Percentiles rank a stretch among this genome's conserved stretches.
These are phyloP conservation scores for Akanthomyces muscarius DNA, from an alignment of 2,329 filamentous ascomycete species.

Conservation along the genomic window DNA sequence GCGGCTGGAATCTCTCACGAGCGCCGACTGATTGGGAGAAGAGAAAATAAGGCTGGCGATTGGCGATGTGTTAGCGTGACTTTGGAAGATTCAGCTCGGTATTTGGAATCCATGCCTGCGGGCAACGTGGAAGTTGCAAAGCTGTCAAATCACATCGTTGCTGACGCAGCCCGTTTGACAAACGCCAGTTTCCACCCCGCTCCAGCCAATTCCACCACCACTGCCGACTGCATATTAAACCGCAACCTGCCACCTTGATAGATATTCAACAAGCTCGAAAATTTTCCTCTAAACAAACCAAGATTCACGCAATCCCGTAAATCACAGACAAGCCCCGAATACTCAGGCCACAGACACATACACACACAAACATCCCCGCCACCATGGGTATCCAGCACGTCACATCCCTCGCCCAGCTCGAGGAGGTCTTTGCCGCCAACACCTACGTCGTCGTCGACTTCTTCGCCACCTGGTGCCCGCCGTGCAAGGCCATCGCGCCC, in stretches of 20 bases:
- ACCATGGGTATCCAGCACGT: slow-evolving; percentile 28
- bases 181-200: slow-evolving; percentile 10
- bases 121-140: neutral
- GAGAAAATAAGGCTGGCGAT: too few species aligned
- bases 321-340: neutral
- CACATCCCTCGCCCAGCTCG: slow-evolving; percentile 30
- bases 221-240: neutral
- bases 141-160: neutral
- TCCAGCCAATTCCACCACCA: slow-evolving; percentile 5
- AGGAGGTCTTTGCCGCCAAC: slow-evolving; percentile 34
- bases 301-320: neutral
- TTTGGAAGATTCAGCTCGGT: neutral
- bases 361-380: neutral
- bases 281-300: neutral
- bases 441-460: slow-evolving; percentile 46
- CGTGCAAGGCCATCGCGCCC: slow-evolving; percentile 46
- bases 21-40: too few species aligned
- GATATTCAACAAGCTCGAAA: neutral
- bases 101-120: too few species aligned
- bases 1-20: too few species aligned
- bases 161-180: neutral
- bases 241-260: neutral
- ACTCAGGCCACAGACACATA: neutral
- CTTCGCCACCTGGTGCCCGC: slow-evolving; percentile 48
- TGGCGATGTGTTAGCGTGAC: neutral